Conservation (phyloP, 129 eudicot genomes). For the Dittrichia graveolens region DNA sequence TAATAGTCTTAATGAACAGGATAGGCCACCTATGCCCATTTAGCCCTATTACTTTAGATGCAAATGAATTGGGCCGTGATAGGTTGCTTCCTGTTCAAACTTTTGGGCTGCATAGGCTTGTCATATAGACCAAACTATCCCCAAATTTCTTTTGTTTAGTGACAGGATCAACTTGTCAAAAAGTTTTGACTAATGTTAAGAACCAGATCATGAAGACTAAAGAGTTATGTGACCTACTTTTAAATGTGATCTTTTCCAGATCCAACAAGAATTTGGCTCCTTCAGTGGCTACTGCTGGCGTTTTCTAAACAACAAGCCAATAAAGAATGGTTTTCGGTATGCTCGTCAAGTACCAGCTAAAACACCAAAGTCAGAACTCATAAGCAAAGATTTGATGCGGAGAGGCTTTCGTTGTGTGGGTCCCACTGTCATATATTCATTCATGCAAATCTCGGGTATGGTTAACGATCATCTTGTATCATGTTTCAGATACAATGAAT, state of each 20-base stretch:
- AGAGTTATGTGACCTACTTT: neutral
- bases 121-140: neutral
- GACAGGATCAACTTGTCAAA: neutral
- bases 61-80: constrained; percentile 19
- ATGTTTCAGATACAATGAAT: constrained; percentile 75
- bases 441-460: constrained; percentile 88
- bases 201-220: constrained; percentile 17
- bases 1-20: neutral
- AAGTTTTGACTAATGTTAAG: constrained; percentile 8
- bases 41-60: neutral
- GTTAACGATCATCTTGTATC: constrained; percentile 75
- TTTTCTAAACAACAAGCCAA: constrained; percentile 62
- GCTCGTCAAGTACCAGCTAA: constrained; percentile 75
- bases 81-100: constrained; percentile 4
- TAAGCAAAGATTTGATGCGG: constrained; percentile 75
- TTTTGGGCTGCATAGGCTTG: constrained; percentile 1
- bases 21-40: constrained; percentile 6
- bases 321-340: constrained; percentile 52
- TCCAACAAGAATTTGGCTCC: constrained; percentile 83
- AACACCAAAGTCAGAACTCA: constrained; percentile 77
- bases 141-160: constrained; percentile 11
- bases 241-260: constrained; percentile 40
- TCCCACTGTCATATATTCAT: constrained; percentile 74
- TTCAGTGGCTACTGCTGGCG: constrained; percentile 67
- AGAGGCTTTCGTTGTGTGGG: constrained; percentile 87